These are phyloP conservation scores for Tetrapisispora phaffii DNA, from an alignment of 805 yeast genomes.

Conservation along the genomic window DNA sequence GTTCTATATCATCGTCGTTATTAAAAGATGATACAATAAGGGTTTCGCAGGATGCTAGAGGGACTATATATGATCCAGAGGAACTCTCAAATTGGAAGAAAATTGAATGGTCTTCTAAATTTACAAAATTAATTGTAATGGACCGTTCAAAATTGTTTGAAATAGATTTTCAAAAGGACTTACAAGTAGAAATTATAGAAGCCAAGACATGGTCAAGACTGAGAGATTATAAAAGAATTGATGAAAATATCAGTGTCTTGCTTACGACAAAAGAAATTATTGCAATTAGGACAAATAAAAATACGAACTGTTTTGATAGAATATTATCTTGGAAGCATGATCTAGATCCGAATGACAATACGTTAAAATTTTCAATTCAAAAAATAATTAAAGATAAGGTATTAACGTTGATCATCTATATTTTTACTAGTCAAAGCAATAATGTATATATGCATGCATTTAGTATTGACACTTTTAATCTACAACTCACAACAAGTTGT, in stretches of 20 bases:
- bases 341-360: constrained; percentile 44
- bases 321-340: constrained; percentile 67
- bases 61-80: constrained; percentile 33
- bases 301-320: constrained; percentile 33
- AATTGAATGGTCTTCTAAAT: constrained; percentile 36
- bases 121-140: constrained; percentile 27
- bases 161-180: constrained; percentile 24
- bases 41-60: constrained; percentile 9
- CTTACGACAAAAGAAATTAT: constrained; percentile 61
- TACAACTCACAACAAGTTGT: constrained; percentile 10
- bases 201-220: constrained; percentile 47
- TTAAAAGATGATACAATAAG: constrained; percentile 2
- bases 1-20: constrained; percentile 20
- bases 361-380: constrained; percentile 35
- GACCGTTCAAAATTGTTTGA: constrained; percentile 37
- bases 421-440: constrained; percentile 15
- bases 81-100: constrained; percentile 51
- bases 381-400: constrained; percentile 8
- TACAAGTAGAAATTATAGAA: constrained; percentile 33
- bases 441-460: constrained; percentile 17
- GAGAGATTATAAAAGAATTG: constrained; percentile 34
- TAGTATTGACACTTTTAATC: constrained; percentile 5
- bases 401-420: constrained; percentile 8
- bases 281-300: constrained; percentile 34
- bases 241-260: constrained; percentile 36